Evolutionary conservation across 108 stramenopile genomes (phyloP).

Genomic region (Nitzschia palea): DNA sequence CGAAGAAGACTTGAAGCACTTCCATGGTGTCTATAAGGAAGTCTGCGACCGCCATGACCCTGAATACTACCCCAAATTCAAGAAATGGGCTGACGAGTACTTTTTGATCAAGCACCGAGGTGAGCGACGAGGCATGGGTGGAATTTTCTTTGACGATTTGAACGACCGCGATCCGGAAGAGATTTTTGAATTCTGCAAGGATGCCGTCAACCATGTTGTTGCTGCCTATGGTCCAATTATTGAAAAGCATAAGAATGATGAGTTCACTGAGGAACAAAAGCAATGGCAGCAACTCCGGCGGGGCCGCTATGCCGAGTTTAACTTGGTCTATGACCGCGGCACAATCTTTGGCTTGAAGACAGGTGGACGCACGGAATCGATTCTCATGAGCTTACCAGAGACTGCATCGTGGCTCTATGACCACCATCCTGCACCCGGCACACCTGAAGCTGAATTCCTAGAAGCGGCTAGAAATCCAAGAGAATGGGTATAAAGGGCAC

Average conservation of each 20-base stretch:
- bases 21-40: slow-evolving; percentile 95
- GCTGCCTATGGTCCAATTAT: slow-evolving; percentile 89
- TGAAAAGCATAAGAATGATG: slow-evolving; percentile 81
- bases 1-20: slow-evolving; percentile 93
- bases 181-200: slow-evolving; percentile 83
- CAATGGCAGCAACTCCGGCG: slow-evolving; percentile 93
- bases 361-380: slow-evolving; percentile 94
- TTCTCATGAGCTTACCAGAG: slow-evolving; percentile 97
- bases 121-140: slow-evolving; percentile 94
- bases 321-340: slow-evolving; percentile 97
- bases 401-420: slow-evolving; percentile 96
- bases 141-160: slow-evolving; percentile 97
- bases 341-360: slow-evolving; percentile 98
- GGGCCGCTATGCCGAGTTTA: slow-evolving; percentile 96
- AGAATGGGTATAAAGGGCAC: slow-evolving; percentile 71
- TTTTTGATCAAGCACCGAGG: slow-evolving; percentile 91
- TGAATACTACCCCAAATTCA: slow-evolving; percentile 92
- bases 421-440: slow-evolving; percentile 69
- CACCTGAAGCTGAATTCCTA: slow-evolving; percentile 90
- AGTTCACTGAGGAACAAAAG: slow-evolving; percentile 87
- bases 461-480: slow-evolving; percentile 85
- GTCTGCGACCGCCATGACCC: slow-evolving; percentile 95
- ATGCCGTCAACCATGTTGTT: slow-evolving; percentile 82
- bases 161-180: slow-evolving; percentile 88
- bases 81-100: slow-evolving; percentile 96